phyloP scores from a whole-genome alignment of 2,329 filamentous ascomycete genomes.

The Fusarium albidum region DNA sequence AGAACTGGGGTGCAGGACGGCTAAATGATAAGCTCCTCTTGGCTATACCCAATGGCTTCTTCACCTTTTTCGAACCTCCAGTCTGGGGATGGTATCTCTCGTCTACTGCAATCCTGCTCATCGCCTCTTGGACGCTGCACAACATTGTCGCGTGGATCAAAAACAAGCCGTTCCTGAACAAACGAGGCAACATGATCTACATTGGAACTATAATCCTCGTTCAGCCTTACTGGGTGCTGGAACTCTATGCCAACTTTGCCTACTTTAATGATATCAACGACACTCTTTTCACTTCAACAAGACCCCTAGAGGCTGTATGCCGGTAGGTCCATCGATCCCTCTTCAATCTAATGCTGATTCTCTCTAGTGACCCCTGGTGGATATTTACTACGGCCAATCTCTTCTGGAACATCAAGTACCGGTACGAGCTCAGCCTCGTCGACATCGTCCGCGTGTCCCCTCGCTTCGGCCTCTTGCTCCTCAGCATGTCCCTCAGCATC shows the following conservation, averaged over 20 bases:
- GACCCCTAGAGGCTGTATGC: conserved; percentile 68
- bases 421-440: conserved; percentile 65
- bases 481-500: conserved; percentile 67
- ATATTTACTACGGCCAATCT: conserved; percentile 67
- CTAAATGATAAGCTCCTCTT: conserved; percentile 56
- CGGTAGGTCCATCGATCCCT: conserved; percentile 47
- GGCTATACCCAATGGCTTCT: conserved; percentile 65
- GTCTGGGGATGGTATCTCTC: conserved; percentile 71
- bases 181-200: conserved; percentile 60
- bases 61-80: conserved; percentile 61
- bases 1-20: neutral
- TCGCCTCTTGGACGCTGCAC: conserved; percentile 70
- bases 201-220: conserved; percentile 65
- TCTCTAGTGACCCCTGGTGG: conserved; percentile 70
- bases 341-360: neutral
- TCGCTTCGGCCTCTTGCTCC: conserved; percentile 69
- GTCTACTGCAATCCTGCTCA: conserved; percentile 66
- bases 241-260: conserved; percentile 71
- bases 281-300: conserved; percentile 60
- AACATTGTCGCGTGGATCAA: conserved; percentile 75
- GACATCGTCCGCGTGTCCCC: conserved; percentile 69
- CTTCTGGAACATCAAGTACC: conserved; percentile 69
- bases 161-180: conserved; percentile 65
- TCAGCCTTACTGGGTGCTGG: conserved; percentile 70
- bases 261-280: conserved; percentile 66